Evolutionary conservation across 2,329 filamentous ascomycete genomes (phyloP), one percentile per base, ranked within the genome.

Genomic region (Incumbomyces delicatus): DNA sequence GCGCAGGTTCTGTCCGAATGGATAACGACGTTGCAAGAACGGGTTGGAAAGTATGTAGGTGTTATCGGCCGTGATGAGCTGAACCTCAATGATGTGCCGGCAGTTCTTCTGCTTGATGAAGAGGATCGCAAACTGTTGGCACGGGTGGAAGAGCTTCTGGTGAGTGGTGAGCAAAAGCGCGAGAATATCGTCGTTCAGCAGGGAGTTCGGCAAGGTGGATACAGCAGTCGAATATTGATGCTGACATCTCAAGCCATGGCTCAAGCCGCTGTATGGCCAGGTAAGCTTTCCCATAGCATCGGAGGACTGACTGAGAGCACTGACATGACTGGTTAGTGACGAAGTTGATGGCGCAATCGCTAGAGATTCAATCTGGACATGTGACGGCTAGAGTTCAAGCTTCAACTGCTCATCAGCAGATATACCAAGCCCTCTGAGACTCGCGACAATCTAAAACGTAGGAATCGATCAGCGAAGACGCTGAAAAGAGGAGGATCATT

Each of bases 1-100:
- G 85, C 87, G 2, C 89, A 95, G 60, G 87, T 96, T 1, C 76
- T 98, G 29, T 87, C 87, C 0, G 90, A 96, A 65, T 98, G 90
- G 90, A 78, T 92, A 34, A 85, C 86, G 4, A 92, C 88, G 1
- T 78, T 96, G 2, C 92, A 98, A 63, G 89, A 95, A 60, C 83
- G 92, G 7, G 85, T 95, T n/a, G 90, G 90, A 0, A 80, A 81
- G 3, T 94, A 92, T 58, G 66, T 96, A 5, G 90, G 90, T 3
- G 80, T 95, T 5, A 75, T 96, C 1, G 90, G 90, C 11, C 82
- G 84, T 49, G 85, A 94, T 53, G 76, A 84, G 0, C 78, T 92
- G 30, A 87, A 95, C 57, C 75, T 87, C 43, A 72, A 74, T 1
- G 82, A 89, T 55, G 85, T 94, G 6, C 87, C 88, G 2, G 87